phyloP scores from a whole-genome alignment of 2,329 filamentous ascomycete species.

The Coniochaeta hoffmannii region DNA sequence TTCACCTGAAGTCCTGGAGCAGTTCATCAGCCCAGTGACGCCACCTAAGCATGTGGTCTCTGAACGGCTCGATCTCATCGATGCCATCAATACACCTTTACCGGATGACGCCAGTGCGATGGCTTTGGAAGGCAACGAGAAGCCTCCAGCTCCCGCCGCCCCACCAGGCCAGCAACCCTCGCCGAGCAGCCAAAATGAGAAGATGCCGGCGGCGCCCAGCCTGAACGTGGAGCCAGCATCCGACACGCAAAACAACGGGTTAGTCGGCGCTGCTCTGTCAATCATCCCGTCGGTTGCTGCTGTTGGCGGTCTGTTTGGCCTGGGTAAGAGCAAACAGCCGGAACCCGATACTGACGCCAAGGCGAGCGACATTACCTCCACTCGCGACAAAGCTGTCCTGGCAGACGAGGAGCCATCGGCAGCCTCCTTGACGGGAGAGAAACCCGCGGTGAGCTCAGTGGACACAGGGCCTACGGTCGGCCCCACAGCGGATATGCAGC shows the following conservation, averaged over 20 bases:
- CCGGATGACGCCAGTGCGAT: not conserved
- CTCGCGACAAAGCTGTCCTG: not conserved
- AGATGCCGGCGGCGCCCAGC: not conserved
- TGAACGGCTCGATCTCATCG: not conserved
- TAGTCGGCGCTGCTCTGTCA: conserved; percentile 13
- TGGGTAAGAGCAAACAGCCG: conserved; percentile 7
- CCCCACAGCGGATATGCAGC: conserved; percentile 12
- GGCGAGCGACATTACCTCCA: not conserved
- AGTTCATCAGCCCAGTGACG: not conserved
- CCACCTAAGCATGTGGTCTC: not conserved
- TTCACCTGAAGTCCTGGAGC: not conserved
- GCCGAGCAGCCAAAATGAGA: not conserved
- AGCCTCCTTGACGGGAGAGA: not conserved
- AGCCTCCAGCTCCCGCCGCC: not conserved
- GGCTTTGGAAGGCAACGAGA: not conserved
- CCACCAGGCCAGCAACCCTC: not conserved
- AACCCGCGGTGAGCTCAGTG: not conserved
- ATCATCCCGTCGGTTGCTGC: conserved; percentile 14
- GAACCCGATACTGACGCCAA: not conserved
- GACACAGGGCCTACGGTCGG: not conserved
- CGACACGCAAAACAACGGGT: conserved; percentile 3
- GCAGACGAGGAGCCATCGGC: not conserved
- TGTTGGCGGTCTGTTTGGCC: conserved; percentile 15
- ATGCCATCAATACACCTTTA: not conserved
- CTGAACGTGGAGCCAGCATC: not conserved